Conservation (phyloP, 2,329 filamentous ascomycete genomes). For the Hymenoscyphus salicellus region DNA sequence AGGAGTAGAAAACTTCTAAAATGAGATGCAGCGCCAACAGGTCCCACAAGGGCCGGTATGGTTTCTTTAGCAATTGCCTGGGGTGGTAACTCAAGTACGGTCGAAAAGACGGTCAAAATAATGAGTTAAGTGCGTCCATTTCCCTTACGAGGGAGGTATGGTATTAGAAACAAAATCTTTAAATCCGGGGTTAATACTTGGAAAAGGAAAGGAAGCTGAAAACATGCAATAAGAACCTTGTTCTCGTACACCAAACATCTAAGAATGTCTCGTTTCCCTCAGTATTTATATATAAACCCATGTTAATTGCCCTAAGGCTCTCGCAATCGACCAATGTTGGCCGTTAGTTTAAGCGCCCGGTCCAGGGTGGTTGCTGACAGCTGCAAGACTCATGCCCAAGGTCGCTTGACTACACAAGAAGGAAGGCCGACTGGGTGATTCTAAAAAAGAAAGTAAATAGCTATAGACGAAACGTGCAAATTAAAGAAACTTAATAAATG, state of each 20-base stretch:
- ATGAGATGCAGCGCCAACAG: too few species aligned
- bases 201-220: too few species aligned
- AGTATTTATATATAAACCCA: background rate
- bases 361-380: background rate
- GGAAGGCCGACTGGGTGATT: background rate
- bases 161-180: too few species aligned
- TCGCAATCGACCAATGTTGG: background rate
- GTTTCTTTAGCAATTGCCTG: background rate
- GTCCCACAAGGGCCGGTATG: background rate
- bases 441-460: background rate
- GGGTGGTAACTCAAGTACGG: too few species aligned
- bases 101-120: too few species aligned
- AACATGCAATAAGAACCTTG: too few species aligned
- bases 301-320: too few species aligned
- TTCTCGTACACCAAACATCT: background rate
- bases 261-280: background rate
- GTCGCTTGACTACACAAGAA: background rate
- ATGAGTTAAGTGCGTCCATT: too few species aligned
- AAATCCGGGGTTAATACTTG: too few species aligned
- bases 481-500: background rate
- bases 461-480: background rate
- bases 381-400: too few species aligned
- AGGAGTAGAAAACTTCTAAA: background rate
- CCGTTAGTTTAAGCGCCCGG: background rate
- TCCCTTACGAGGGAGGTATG: too few species aligned